Conservation (phyloP, 345 rosid species). For the Euphorbia tirucalli region DNA sequence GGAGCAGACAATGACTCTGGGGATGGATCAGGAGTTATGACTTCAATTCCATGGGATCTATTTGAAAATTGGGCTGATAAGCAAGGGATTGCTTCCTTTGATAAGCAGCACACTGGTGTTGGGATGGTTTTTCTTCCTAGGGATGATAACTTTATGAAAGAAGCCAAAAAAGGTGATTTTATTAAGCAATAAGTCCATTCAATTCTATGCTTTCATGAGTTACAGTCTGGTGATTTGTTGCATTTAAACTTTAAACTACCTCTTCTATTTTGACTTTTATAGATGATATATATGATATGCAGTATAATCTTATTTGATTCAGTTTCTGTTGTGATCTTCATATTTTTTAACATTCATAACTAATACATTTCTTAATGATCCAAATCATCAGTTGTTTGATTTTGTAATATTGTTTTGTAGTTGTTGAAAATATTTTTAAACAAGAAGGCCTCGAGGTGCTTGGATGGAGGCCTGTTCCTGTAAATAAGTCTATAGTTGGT, state of each 20-base stretch:
- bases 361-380: neutral
- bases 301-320: slow-evolving; percentile 4
- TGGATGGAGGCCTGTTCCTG: slow-evolving; percentile 98
- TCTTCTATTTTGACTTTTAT: no score
- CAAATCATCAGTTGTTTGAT: slow-evolving; percentile 23
- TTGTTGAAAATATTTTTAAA: slow-evolving; percentile 64
- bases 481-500: slow-evolving; percentile 81
- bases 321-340: neutral
- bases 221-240: neutral
- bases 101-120: slow-evolving; percentile 85
- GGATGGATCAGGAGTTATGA: slow-evolving; percentile 96
- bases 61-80: slow-evolving; percentile 73
- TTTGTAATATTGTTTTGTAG: slow-evolving; percentile 41
- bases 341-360: neutral
- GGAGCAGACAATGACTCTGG: slow-evolving; percentile 99
- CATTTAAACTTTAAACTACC: no score
- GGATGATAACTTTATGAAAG: slow-evolving; percentile 52
- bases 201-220: slow-evolving; percentile 9
- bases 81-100: slow-evolving; percentile 72
- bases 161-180: slow-evolving; percentile 78
- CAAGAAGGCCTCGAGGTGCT: slow-evolving; percentile 96
- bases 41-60: slow-evolving; percentile 94
- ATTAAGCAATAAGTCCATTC: slow-evolving; percentile 3
- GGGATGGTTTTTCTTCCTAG: slow-evolving; percentile 92
- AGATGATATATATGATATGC: neutral